Percentiles rank a stretch among this genome's conserved stretches.
phyloP scores from a whole-genome alignment of 176 grass and related monocot species.

The Triticum aestivum region IWGSC_CS_RefSeq_v2.1 NC_057801.1:667862740-667863239 shows the following conservation, averaged over 20 bases:
- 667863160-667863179: not conserved
- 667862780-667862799: slow-evolving; percentile 72
- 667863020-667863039: not conserved
- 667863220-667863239: not conserved
- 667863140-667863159: not conserved
- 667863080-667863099: too few species aligned
- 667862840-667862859: slow-evolving; percentile 97
- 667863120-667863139: not conserved
- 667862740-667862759: slow-evolving; percentile 16
- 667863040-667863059: not conserved
- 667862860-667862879: slow-evolving; percentile 96
- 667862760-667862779: slow-evolving; percentile 21
- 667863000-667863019: not conserved
- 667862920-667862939: slow-evolving; percentile 9
- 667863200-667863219: not conserved
- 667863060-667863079: too few species aligned
- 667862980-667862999: not conserved
- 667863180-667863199: not conserved
- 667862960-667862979: not conserved
- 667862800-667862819: slow-evolving; percentile 58
- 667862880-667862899: slow-evolving; percentile 70
- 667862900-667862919: slow-evolving; percentile 5
- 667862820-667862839: slow-evolving; percentile 79
- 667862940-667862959: not conserved
- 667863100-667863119: not conserved